Conservation (phyloP, 1,284 basidiomycete genomes). For the Chalciporus piperatoides region DNA sequence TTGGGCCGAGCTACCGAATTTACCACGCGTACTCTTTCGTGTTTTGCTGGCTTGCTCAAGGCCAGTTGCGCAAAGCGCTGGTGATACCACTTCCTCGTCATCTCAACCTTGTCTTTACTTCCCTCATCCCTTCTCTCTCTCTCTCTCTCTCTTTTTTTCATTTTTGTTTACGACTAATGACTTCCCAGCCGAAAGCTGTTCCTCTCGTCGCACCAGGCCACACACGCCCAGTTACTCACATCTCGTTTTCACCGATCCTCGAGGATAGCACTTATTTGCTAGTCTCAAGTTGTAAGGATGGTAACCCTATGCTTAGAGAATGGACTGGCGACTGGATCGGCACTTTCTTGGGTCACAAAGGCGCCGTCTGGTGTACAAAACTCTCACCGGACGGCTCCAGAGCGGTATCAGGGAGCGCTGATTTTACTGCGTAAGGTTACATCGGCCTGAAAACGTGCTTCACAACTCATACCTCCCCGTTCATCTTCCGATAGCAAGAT, state of each 20-base stretch:
- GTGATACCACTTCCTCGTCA: conserved; percentile 40
- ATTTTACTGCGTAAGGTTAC: conserved; percentile 88
- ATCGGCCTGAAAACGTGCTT: conserved; percentile 3
- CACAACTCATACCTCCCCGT: conserved; percentile 9
- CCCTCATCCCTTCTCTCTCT: conserved; percentile 26
- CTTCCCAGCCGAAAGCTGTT: conserved; percentile 56
- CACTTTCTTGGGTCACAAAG: conserved; percentile 97
- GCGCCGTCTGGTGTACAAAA: conserved; percentile 97
- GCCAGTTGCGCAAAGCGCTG: conserved; percentile 59
- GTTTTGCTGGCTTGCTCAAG: conserved; percentile 28
- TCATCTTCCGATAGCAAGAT: conserved; percentile 65
- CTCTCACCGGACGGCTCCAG: conserved; percentile 82
- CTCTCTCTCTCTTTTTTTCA: conserved; percentile 16
- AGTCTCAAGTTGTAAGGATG: conserved; percentile 95
- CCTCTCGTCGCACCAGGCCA: conserved; percentile 79
- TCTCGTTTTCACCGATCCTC: conserved; percentile 84
- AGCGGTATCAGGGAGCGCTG: conserved; percentile 92
- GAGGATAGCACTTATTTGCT: conserved; percentile 84
- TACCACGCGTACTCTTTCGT: conserved; percentile 15
- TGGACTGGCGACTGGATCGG: conserved; percentile 99
- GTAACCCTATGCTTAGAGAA: conserved; percentile 92
- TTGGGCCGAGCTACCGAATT: conserved; percentile 7
- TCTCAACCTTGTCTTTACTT: conserved; percentile 14
- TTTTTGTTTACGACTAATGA: conserved; percentile 42
- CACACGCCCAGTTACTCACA: conserved; percentile 88